Percentiles rank a stretch among this genome's conserved stretches.
Conservation (phyloP, 1,284 basidiomycete species). For the Boletus sp. region DNA sequence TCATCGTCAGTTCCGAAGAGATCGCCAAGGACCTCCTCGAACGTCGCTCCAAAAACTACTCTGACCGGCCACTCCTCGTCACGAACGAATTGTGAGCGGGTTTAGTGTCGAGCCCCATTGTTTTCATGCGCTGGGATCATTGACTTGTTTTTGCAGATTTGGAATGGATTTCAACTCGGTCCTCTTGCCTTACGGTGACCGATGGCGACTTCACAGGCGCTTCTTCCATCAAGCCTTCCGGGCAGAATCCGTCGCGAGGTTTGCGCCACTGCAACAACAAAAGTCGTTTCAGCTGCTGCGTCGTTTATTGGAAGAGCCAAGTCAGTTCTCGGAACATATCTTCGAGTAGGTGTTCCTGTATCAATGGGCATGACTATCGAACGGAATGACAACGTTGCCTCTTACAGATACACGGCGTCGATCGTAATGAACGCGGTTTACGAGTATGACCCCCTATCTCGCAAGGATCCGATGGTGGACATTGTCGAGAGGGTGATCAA, state of each 20-base stretch:
- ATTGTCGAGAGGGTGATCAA: constrained; percentile 8
- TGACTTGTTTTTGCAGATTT: constrained; percentile 7
- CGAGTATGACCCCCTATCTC: constrained; percentile 20
- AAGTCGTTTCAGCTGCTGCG: constrained; percentile 11
- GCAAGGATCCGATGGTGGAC: constrained; percentile 14
- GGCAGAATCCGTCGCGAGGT: neutral
- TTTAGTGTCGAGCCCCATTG: neutral
- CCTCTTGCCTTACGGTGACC: constrained; percentile 13
- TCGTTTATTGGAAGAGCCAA: constrained; percentile 7
- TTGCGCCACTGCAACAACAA: constrained; percentile 8
- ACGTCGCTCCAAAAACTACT: constrained; percentile 15
- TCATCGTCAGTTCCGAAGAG: constrained; percentile 21
- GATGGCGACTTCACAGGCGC: constrained; percentile 19
- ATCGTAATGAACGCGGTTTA: constrained; percentile 19
- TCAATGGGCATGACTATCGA: neutral
- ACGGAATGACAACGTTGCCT: neutral
- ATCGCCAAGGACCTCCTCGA: constrained; percentile 24
- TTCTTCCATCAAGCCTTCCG: constrained; percentile 22
- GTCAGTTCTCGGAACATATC: constrained; percentile 8
- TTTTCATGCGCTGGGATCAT: neutral
- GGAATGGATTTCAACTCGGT: constrained; percentile 14
- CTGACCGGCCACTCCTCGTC: constrained; percentile 10
- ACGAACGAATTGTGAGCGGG: constrained; percentile 16
- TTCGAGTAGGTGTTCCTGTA: constrained; percentile 11
- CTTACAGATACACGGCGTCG: constrained; percentile 17